Base-by-base conservation (phyloP, 371 early-diverging fungal species). In the Mucor plumbeus region DNA sequence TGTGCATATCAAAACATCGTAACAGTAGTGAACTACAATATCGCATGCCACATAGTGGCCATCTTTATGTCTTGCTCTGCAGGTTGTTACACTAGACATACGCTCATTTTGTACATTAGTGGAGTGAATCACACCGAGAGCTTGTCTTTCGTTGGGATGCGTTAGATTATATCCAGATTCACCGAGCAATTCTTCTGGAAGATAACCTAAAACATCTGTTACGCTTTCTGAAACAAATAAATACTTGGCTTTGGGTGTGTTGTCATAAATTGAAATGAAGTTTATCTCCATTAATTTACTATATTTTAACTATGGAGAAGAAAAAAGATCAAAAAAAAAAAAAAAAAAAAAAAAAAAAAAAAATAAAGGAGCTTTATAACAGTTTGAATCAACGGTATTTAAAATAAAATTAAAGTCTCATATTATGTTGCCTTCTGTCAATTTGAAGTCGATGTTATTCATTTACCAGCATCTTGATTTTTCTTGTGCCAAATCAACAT, bases 191-290 rank as follows among this genome's bases (percentile, higher is more conserved):
- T 88, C 89, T 17, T 83, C 73, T n/a, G 84, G 82, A 2, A 69
- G 61, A 53, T 72, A 87, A 0, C 89, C 89, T 4, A 85, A 71
- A 11, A 83, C 74, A 3, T 80, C 75, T 4, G 72, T 72, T 14
- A 87, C 75, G 21, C 85, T 82, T 39, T 85, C 82, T 10, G 87
- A 85, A 4, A 79, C 73, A 68, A 82, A 88, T 5, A 83, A 66
- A 57, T 76, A 80, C 17, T 60, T 70, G 15, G 77, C 85, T 14
- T 67, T 57, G 8, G 85, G 77, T 1, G 84, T 75, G 63, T 85
- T 81, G 67, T 88, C 88, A 67, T 84, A 87, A 47, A 86, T 87
- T 15, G 81, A 72, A 59, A 88, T 84, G 65, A 74, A 87, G 65
- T 79, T 86, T 60, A 64, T 61, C 47, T 76, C 70, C 70, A 73